phyloP scores from a whole-genome alignment of 495 filamentous ascomycete species.

The Hypoxylon perforatum region DNA sequence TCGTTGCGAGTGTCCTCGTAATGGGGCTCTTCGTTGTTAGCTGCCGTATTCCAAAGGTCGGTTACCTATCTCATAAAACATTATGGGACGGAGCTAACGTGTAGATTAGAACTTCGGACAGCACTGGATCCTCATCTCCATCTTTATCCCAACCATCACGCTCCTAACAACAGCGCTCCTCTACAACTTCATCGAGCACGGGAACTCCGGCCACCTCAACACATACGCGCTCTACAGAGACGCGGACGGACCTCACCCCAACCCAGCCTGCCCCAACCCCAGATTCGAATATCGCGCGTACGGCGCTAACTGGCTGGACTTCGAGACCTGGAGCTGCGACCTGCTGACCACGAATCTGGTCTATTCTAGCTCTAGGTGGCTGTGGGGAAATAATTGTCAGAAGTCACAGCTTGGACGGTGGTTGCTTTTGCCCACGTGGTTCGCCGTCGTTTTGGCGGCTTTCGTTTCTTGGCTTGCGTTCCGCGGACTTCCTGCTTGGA shows the following conservation, averaged over 20 bases:
- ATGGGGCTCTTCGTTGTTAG: too few relatives aligned
- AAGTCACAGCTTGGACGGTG: conserved; percentile 1
- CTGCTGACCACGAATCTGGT: neutral
- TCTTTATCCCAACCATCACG: neutral
- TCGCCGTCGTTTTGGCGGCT: neutral
- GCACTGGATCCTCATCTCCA: neutral
- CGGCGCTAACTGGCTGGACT: neutral
- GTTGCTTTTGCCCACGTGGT: conserved; percentile 5
- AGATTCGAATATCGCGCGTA: neutral
- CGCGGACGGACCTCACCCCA: too few relatives aligned
- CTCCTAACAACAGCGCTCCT: conserved; percentile 7
- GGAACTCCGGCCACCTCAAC: neutral
- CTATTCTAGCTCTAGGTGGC: neutral
- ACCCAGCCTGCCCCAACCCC: too few relatives aligned
- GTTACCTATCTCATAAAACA: too few relatives aligned
- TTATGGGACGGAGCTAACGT: too few relatives aligned
- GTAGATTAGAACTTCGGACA: conserved; percentile 12
- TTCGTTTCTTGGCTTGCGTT: conserved; percentile 8
- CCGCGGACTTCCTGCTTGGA: conserved; percentile 3
- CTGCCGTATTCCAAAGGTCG: too few relatives aligned
- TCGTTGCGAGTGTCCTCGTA: neutral
- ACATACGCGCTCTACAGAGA: neutral
- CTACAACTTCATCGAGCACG: conserved; percentile 9
- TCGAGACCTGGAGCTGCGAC: conserved; percentile 10
- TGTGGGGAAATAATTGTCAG: neutral